Conservation (phyloP, 75 land plant species). For the Isoetes taiwanensis region DNA sequence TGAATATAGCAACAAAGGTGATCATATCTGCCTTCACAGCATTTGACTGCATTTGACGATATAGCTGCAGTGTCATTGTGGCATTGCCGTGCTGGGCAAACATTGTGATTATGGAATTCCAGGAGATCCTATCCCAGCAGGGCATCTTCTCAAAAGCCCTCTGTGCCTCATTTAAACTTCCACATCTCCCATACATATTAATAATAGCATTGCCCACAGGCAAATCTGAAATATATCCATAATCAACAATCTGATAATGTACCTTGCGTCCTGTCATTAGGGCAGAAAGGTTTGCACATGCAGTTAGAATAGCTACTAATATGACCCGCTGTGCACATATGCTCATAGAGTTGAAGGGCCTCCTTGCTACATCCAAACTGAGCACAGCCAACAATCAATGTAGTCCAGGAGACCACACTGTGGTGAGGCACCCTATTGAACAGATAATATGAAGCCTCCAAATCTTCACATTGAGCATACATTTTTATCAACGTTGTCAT, state of each 20-base stretch:
- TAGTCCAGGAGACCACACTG: conserved; percentile 29
- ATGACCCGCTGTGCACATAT: conserved; percentile 21
- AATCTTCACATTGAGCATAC: conserved; percentile 28
- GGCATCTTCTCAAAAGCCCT: conserved; percentile 10
- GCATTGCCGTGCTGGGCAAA: conserved; percentile 34
- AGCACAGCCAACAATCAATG: conserved; percentile 26
- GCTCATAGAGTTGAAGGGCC: conserved; percentile 12
- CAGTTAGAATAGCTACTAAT: conserved; percentile 16
- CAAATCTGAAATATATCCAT: too few species aligned
- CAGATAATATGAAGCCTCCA: conserved; percentile 15
- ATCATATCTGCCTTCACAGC: too few species aligned
- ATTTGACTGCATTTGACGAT: conserved; percentile 10
- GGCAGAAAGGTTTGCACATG: conserved; percentile 21
- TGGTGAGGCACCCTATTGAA: conserved; percentile 21
- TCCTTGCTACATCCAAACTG: conserved; percentile 10
- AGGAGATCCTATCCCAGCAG: conserved; percentile 25
- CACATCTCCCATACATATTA: conserved; percentile 6
- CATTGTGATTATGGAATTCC: conserved; percentile 43
- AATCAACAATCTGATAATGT: too few species aligned
- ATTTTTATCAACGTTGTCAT: conserved; percentile 27
- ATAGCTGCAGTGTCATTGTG: conserved; percentile 22
- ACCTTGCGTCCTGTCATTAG: conserved; percentile 23
- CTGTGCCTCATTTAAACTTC: not conserved
- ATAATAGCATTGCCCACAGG: conserved; percentile 1
- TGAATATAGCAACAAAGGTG: too few species aligned